These are phyloP conservation scores for Diaporthe humulicola DNA, from an alignment of 2,329 filamentous ascomycete genomes.

Conservation along the genomic window DNA sequence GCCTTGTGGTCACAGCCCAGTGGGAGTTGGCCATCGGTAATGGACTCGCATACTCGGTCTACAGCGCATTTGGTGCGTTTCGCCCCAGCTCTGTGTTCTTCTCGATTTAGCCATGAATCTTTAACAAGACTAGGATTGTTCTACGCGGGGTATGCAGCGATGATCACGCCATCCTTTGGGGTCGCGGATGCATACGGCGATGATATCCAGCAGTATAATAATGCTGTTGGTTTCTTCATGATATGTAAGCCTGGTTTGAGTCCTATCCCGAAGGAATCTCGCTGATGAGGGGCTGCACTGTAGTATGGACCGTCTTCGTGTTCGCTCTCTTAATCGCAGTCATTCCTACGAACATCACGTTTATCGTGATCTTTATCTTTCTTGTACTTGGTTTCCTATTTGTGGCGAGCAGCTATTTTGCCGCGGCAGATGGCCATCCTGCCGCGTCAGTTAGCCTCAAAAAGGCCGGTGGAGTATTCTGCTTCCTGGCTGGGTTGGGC, in stretches of 20 bases:
- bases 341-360: conserved; percentile 44
- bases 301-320: conserved; percentile 46
- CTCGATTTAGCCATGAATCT: neutral
- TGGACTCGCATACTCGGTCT: conserved; percentile 65
- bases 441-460: conserved; percentile 40
- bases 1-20: conserved; percentile 66
- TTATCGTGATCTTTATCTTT: conserved; percentile 44
- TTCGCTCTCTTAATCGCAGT: conserved; percentile 42
- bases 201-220: conserved; percentile 44
- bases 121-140: conserved; percentile 41
- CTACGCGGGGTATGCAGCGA: conserved; percentile 43
- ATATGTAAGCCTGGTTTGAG: conserved; percentile 39
- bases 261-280: neutral
- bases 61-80: conserved; percentile 64
- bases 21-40: conserved; percentile 68
- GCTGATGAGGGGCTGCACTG: neutral
- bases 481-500: conserved; percentile 45
- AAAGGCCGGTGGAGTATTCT: conserved; percentile 45
- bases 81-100: neutral
- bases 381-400: conserved; percentile 44
- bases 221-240: conserved; percentile 46
- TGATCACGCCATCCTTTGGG: conserved; percentile 46
- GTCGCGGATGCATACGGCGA: conserved; percentile 44
- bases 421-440: conserved; percentile 43
- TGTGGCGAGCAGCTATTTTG: conserved; percentile 45